These are phyloP conservation scores for Penicillium taxi DNA, from an alignment of 495 filamentous ascomycete species.

Conservation along the genomic window DNA sequence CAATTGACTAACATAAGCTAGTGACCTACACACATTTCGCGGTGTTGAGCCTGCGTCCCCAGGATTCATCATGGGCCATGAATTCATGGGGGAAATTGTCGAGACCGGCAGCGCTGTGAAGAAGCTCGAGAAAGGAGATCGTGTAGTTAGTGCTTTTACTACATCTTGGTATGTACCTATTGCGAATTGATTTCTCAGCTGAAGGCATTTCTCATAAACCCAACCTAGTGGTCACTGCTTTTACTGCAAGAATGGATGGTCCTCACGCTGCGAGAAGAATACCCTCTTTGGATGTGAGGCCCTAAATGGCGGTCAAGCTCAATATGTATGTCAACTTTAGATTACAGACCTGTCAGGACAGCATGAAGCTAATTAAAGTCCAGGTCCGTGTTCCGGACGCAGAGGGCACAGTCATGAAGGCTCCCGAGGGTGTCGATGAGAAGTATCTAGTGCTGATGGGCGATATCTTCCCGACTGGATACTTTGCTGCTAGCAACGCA, in stretches of 20 bases:
- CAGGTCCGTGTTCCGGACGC: conserved; percentile 74
- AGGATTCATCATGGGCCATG: conserved; percentile 61
- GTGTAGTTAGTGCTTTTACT: conserved; percentile 77
- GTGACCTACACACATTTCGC: conserved; percentile 85
- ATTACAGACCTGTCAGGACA: neutral
- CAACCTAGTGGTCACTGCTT: conserved; percentile 65
- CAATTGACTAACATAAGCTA: conserved; percentile 22
- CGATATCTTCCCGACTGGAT: conserved; percentile 69
- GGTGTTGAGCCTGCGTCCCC: conserved; percentile 61
- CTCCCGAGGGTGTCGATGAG: conserved; percentile 67
- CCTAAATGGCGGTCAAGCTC: conserved; percentile 83
- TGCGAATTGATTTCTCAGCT: no score
- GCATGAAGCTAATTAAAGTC: neutral
- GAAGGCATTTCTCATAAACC: no score
- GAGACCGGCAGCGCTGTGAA: conserved; percentile 61
- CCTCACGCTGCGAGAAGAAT: conserved; percentile 72
- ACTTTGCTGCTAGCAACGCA: conserved; percentile 78
- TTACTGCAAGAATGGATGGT: conserved; percentile 78
- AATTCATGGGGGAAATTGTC: conserved; percentile 73
- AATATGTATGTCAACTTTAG: conserved; percentile 48
- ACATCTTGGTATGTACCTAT: conserved; percentile 61
- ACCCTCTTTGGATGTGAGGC: conserved; percentile 64
- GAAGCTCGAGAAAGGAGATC: conserved; percentile 65
- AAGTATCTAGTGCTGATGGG: conserved; percentile 66
- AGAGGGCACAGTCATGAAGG: conserved; percentile 71